Base-by-base conservation (phyloP, 371 early-diverging fungal genomes). In the Nosema muscidifuracis region DNA sequence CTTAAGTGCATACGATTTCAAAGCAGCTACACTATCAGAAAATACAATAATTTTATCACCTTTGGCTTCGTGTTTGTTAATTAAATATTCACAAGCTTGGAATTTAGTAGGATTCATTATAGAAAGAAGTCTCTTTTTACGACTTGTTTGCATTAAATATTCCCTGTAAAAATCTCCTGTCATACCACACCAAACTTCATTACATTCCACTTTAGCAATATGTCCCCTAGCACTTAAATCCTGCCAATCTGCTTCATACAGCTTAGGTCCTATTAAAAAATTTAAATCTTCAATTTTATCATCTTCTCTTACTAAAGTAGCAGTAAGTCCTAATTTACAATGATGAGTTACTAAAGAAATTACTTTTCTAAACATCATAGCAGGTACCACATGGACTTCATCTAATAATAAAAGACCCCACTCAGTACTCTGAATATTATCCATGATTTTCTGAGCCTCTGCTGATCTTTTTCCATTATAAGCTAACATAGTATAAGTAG, bases 191-290 rank as follows among this genome's bases (percentile, higher is more conserved):
- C 97, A 97, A 10, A 99, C 94, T 82, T 99, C 99, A 0, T 94
- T 91, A 82, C 97, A 97, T 82, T 84, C 75, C 6, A 98, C 99
- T 43, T 88, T 92, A 24, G 99, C 97, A 84, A 99, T 97, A 80
- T 96, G 96, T 22, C 98, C 98, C 74, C 90, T 87, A 36, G 87
- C 88, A 43, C 95, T 92, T 61, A 99, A 83, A 80, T 96, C 96
- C 89, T 96, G 90, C 99, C 99, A 99, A 81, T 97, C 97, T 31
- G 99, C 99, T 84, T 99, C 99, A 82, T 93, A 99, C 31, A 99
- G 84, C 83, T 99, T 99, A 31, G 99, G 99, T 6, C 99, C 99
- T 78, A 99, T 97, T 77, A 99, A 85, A 79, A 93, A 99, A 84
- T 97, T 97, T 66, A 99, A 84, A 80, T 95, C 94, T 76, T 89